Percentiles rank a stretch among this genome's conserved stretches.
These are phyloP conservation scores for Lentinula novae-zelandiae DNA, from an alignment of 1,284 basidiomycete genomes.

Conservation along the genomic window DNA sequence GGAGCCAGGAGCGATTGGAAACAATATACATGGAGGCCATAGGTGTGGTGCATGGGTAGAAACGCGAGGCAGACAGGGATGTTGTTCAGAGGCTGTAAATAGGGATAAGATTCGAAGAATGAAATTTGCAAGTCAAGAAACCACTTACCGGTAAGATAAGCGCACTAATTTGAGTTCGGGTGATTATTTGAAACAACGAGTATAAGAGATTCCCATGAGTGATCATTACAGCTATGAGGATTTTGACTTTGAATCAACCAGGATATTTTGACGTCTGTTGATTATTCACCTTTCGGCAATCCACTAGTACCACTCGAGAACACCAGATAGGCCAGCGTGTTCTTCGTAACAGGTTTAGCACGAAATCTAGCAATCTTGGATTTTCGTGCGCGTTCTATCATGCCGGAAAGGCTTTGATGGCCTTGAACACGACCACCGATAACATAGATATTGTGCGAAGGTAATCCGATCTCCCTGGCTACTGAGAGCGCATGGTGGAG, in stretches of 20 bases:
- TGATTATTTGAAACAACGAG: slow-evolving; percentile 40
- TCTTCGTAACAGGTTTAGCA: slow-evolving; percentile 42
- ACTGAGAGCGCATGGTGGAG: slow-evolving; percentile 47
- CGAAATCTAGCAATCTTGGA: slow-evolving; percentile 37
- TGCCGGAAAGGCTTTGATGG: slow-evolving; percentile 8
- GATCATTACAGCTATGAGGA: slow-evolving; percentile 61
- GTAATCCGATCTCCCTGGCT: slow-evolving; percentile 47
- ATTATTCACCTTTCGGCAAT: slow-evolving; percentile 60
- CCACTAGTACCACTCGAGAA: slow-evolving; percentile 80
- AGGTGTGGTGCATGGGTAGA: slow-evolving; percentile 68
- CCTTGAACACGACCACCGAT: slow-evolving; percentile 11
- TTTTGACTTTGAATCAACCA: neutral
- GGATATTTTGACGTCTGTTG: too few relatives aligned
- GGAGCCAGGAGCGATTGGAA: slow-evolving; percentile 46
- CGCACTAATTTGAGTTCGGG: slow-evolving; percentile 24
- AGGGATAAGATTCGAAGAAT: neutral
- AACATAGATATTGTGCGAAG: slow-evolving; percentile 21
- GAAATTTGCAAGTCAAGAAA: neutral
- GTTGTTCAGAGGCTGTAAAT: slow-evolving; percentile 40
- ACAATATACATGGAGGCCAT: slow-evolving; percentile 52
- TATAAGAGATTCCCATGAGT: slow-evolving; percentile 66
- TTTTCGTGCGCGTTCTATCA: slow-evolving; percentile 29
- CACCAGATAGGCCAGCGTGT: slow-evolving; percentile 67
- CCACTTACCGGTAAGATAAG: slow-evolving; percentile 33
- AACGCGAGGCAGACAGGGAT: slow-evolving; percentile 49